A percentile compares a stretch with the other conserved stretches of the same genome.
phyloP scores from a whole-genome alignment of 805 yeast species.

The Saccharomycopsis olivae region DNA sequence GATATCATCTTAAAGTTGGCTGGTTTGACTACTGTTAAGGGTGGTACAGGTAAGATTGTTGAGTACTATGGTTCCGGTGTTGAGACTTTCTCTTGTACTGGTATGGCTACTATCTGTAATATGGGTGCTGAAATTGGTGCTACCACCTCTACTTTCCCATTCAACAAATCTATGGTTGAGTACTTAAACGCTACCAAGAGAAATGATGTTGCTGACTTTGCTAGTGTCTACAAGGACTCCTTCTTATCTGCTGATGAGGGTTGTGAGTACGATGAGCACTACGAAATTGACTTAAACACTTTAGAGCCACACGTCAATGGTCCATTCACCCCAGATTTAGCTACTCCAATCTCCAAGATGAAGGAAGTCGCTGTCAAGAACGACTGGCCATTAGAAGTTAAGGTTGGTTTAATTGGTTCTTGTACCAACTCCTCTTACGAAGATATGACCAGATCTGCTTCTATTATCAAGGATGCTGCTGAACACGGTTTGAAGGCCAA shows the following conservation, averaged over 20 bases:
- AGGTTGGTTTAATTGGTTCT: slow-evolving; percentile 94
- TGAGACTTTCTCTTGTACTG: slow-evolving; percentile 85
- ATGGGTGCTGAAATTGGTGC: slow-evolving; percentile 99
- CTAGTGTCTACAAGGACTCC: slow-evolving; percentile 52
- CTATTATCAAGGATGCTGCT: slow-evolving; percentile 85
- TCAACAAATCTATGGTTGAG: slow-evolving; percentile 62
- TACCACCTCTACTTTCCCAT: slow-evolving; percentile 95
- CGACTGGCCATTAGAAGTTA: slow-evolving; percentile 87
- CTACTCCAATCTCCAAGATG: slow-evolving; percentile 86
- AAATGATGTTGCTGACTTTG: slow-evolving; percentile 74
- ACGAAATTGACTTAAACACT: slow-evolving; percentile 80
- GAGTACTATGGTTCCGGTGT: slow-evolving; percentile 97
- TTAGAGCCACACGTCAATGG: slow-evolving; percentile 96
- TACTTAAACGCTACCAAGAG: slow-evolving; percentile 84
- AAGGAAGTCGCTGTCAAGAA: slow-evolving; percentile 74
- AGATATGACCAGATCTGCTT: slow-evolving; percentile 96
- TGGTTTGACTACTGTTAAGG: slow-evolving; percentile 90
- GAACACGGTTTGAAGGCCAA: slow-evolving; percentile 85
- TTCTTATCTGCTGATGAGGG: slow-evolving; percentile 82
- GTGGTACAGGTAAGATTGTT: slow-evolving; percentile 95
- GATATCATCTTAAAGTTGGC: slow-evolving; percentile 90
- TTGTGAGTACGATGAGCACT: slow-evolving; percentile 85
- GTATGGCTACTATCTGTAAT: slow-evolving; percentile 99
- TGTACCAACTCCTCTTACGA: slow-evolving; percentile 98
- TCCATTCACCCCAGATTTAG: slow-evolving; percentile 96